These are phyloP conservation scores for Lentinula edodes DNA, from an alignment of 768 basidiomycete species.

Conservation along the genomic window DNA sequence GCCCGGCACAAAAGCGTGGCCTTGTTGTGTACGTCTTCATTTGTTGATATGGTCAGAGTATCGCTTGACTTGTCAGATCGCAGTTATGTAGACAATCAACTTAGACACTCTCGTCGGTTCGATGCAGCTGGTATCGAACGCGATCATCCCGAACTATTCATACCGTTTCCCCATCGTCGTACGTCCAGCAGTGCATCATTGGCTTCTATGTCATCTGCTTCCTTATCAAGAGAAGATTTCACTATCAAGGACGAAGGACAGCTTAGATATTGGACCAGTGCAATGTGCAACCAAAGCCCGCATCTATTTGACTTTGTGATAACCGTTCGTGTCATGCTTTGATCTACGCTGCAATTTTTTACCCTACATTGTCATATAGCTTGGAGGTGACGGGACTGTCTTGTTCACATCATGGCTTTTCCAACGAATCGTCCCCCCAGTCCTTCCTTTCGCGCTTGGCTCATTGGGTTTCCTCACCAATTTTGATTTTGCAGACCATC, in stretches of 20 bases:
- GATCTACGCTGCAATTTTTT: constrained; percentile 10
- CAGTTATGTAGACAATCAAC: constrained; percentile 93
- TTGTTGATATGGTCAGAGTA: constrained; percentile 7
- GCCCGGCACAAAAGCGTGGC: constrained; percentile 60
- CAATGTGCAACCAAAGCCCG: constrained; percentile 88
- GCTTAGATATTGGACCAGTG: constrained; percentile 94
- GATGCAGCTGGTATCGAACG: constrained; percentile 85
- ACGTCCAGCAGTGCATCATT: constrained; percentile 62
- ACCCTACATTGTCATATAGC: constrained; percentile 35
- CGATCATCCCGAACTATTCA: constrained; percentile 85
- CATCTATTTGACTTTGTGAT: constrained; percentile 97
- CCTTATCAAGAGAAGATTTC: constrained; percentile 36
- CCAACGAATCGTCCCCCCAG: constrained; percentile 97
- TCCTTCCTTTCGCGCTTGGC: constrained; percentile 94
- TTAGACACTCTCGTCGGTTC: constrained; percentile 85
- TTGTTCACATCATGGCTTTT: constrained; percentile 99
- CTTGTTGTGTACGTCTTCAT: constrained; percentile 66
- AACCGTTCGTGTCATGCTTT: constrained; percentile 57
- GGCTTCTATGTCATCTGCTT: constrained; percentile 49
- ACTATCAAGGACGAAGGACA: constrained; percentile 70
- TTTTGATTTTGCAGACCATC: constrained; percentile 88
- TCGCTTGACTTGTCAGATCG: constrained; percentile 9
- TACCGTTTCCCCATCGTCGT: constrained; percentile 70
- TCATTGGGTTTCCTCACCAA: constrained; percentile 97
- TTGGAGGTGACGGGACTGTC: constrained; percentile 97